Base-by-base conservation (phyloP, 2,329 filamentous ascomycete genomes). In the Epichloe hybrida region DNA sequence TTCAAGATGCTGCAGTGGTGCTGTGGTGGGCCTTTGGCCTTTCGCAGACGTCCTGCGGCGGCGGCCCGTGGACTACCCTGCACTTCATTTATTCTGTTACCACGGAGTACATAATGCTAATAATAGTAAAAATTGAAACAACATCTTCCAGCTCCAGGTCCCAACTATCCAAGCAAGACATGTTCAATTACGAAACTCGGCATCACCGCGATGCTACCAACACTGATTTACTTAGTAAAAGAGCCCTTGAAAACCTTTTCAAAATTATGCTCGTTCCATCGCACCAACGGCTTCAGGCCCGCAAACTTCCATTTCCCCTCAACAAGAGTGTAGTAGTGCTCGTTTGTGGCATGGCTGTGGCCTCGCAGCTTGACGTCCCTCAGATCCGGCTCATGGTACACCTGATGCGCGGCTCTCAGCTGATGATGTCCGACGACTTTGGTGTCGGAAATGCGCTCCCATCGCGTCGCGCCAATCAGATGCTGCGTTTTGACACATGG, bases 271-370 rank as follows among this genome's bases (percentile, higher is more conserved):
- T 78, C 75, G 51, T 64, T 68, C 75, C 75, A 79, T 52, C 74
- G 60, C 55, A 77, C 76, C 49, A 75, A 72, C 9, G 75, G 75
- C 59, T 65, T 64, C 47, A 79, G 59, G 2, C 75, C 75, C 0
- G 75, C 75, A 65, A 78, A 78, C 65, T 78, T 78, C 75, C 75
- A 79, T 55, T 70, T 72, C 2, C 75, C 76, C 35, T 78, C 69
- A n/a, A 79, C 68, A 66, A 72, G 76, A 62, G 71, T 72, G 62
- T 79, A 80, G 71, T 71, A 74, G 57, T 77, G 72, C 52, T 64
- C 71, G 59, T 75, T 76, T 56, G 66, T 70, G 54, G 71, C 73
- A 62, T 80, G 76, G 5, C 73, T 74, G 56, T 79, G 75, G n/a
- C 75, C 75, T 66, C 77, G 76, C 57, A 73, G 66, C 2, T 64